Evolutionary conservation across 148 eudicot species (phyloP).

Genomic region (Mesembryanthemum crystallinum): DNA sequence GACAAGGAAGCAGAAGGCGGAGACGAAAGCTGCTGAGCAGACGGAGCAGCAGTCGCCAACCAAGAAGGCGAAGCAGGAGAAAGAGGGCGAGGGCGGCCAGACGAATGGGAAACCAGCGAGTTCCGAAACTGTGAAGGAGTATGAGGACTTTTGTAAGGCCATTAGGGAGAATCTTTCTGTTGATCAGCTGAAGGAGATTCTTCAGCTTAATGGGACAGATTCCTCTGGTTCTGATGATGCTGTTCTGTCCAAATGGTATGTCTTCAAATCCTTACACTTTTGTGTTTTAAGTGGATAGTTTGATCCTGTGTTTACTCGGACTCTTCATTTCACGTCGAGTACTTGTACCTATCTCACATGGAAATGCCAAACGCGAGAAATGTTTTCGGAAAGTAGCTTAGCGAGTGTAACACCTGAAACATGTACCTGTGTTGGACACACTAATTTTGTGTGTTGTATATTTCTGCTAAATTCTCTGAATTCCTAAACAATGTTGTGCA

Average conservation of each 20-base stretch:
- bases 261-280: background rate
- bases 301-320: too few relatives aligned
- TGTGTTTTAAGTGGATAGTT: too few relatives aligned
- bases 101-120: slow-evolving; percentile 23
- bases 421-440: too few relatives aligned
- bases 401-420: too few relatives aligned
- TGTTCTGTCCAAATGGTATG: slow-evolving; percentile 34
- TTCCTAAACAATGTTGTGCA: too few relatives aligned
- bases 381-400: too few relatives aligned
- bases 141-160: slow-evolving; percentile 33
- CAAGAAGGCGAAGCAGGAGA: slow-evolving; percentile 57
- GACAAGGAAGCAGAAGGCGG: slow-evolving; percentile 44
- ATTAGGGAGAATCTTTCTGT: slow-evolving; percentile 28
- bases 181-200: slow-evolving; percentile 35
- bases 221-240: slow-evolving; percentile 29
- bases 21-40: slow-evolving; percentile 34
- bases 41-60: slow-evolving; percentile 36
- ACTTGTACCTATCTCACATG: too few relatives aligned
- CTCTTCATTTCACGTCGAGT: too few relatives aligned
- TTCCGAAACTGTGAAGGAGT: slow-evolving; percentile 26
- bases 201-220: slow-evolving; percentile 32
- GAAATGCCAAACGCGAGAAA: too few relatives aligned
- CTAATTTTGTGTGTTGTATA: too few relatives aligned
- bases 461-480: too few relatives aligned
- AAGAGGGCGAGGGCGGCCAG: slow-evolving; percentile 11